Evolutionary conservation across 495 filamentous ascomycete species (phyloP).

Genomic region (Penicilliopsis zonata): DNA sequence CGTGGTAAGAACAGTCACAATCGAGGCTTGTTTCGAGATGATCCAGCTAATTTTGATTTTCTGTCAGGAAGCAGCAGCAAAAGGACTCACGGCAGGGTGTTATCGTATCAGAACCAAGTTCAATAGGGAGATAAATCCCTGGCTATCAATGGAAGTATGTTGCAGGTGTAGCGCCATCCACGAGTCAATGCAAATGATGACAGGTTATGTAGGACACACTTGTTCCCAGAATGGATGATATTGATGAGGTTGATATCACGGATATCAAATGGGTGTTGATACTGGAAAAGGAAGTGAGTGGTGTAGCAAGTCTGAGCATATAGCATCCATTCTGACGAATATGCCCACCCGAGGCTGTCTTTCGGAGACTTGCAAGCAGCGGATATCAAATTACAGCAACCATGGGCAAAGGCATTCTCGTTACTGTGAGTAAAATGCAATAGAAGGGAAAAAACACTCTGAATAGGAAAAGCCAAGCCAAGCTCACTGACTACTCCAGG

Average conservation of each 20-base stretch:
- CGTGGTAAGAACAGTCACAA: constrained; percentile 41
- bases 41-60: neutral
- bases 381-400: constrained; percentile 37
- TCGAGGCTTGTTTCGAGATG: too few species aligned
- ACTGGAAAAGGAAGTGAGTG: constrained; percentile 95
- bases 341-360: constrained; percentile 52
- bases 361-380: constrained; percentile 51
- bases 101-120: constrained; percentile 26
- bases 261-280: constrained; percentile 61
- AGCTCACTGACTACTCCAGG: constrained; percentile 30
- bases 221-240: constrained; percentile 46
- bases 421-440: constrained; percentile 50
- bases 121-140: constrained; percentile 11
- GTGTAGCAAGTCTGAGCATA: too few species aligned
- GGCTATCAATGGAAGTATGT: constrained; percentile 7
- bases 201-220: constrained; percentile 43
- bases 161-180: neutral
- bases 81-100: constrained; percentile 53
- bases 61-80: constrained; percentile 46
- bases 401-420: constrained; percentile 47
- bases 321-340: neutral
- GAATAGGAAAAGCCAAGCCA: neutral
- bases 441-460: too few species aligned
- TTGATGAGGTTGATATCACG: constrained; percentile 40
- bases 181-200: neutral